A percentile compares a stretch with the other conserved stretches of the same genome.
phyloP scores from a whole-genome alignment of 352 stramenopile species.

The Globisporangium megalacanthum region DNA sequence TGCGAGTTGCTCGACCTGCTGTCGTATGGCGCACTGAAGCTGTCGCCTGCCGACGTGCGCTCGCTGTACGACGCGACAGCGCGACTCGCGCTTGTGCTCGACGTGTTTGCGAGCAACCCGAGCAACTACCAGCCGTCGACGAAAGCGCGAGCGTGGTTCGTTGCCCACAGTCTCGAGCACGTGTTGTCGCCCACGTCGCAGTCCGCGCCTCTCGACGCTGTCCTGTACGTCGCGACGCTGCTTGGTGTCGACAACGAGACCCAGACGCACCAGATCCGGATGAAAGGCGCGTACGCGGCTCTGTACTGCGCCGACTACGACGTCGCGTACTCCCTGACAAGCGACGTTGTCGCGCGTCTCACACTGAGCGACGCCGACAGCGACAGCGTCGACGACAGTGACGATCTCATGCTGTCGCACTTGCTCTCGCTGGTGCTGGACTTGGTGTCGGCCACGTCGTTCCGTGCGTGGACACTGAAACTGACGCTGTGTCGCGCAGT shows the following conservation, averaged over 20 bases:
- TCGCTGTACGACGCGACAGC: slow-evolving; percentile 11
- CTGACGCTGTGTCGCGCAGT: slow-evolving; percentile 30
- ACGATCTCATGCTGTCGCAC: slow-evolving; percentile 30
- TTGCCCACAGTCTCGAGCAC: slow-evolving; percentile 11
- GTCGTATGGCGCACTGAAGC: slow-evolving; percentile 48
- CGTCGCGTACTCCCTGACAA: slow-evolving; percentile 42
- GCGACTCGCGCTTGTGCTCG: slow-evolving; percentile 34
- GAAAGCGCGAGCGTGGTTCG: slow-evolving; percentile 40
- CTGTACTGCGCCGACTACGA: slow-evolving; percentile 68
- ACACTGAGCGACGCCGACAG: neutral
- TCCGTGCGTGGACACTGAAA: slow-evolving; percentile 59
- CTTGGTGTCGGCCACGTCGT: slow-evolving; percentile 53
- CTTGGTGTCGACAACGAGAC: slow-evolving; percentile 32
- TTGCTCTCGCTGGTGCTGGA: slow-evolving; percentile 65
- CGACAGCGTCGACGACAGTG: neutral
- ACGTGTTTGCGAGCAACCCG: slow-evolving; percentile 60
- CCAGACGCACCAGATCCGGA: slow-evolving; percentile 36
- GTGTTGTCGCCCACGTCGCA: slow-evolving; percentile 3
- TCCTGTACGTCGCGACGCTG: slow-evolving; percentile 47
- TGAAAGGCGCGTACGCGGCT: slow-evolving; percentile 63
- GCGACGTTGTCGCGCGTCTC: slow-evolving; percentile 28
- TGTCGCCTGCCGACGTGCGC: slow-evolving; percentile 26
- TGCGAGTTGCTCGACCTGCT: slow-evolving; percentile 53
- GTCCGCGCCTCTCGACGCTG: slow-evolving; percentile 25
- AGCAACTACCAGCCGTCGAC: slow-evolving; percentile 52